phyloP scores from a whole-genome alignment of 106 monocot genomes.

The Allium sativum region DNA sequence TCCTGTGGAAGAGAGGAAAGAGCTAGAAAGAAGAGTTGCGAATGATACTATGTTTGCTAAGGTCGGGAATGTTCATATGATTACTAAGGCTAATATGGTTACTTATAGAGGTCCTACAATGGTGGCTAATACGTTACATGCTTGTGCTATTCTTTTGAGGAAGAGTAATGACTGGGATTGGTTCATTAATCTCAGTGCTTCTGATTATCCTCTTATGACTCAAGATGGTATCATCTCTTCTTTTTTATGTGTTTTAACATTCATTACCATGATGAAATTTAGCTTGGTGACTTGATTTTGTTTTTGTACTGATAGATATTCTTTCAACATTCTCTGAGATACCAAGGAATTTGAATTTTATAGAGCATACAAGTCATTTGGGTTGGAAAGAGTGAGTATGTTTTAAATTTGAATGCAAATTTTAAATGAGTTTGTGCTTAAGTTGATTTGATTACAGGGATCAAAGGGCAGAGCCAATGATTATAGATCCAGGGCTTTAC shows the following conservation, averaged over 20 bases:
- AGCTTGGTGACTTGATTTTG: not conserved
- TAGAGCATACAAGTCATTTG: slow-evolving; percentile 57
- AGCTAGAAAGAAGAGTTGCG: slow-evolving; percentile 24
- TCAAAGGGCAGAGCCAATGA: slow-evolving; percentile 61
- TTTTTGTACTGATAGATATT: slow-evolving; percentile 26
- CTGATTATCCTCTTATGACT: slow-evolving; percentile 55
- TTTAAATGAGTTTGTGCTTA: not conserved
- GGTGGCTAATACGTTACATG: slow-evolving; percentile 52
- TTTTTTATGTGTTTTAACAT: not conserved
- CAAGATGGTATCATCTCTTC: slow-evolving; percentile 36
- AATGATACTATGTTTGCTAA: slow-evolving; percentile 19
- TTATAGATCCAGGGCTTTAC: slow-evolving; percentile 81
- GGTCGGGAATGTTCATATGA: slow-evolving; percentile 42
- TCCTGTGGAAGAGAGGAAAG: slow-evolving; percentile 20
- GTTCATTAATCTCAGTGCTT: slow-evolving; percentile 65
- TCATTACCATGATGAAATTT: not conserved
- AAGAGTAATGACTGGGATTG: slow-evolving; percentile 46
- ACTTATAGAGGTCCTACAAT: slow-evolving; percentile 62
- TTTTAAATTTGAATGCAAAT: not conserved
- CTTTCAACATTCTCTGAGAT: slow-evolving; percentile 46
- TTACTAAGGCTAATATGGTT: slow-evolving; percentile 45
- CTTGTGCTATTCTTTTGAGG: slow-evolving; percentile 48
- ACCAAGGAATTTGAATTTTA: slow-evolving; percentile 61
- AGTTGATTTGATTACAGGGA: slow-evolving; percentile 18
- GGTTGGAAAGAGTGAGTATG: slow-evolving; percentile 80